Base-by-base conservation (phyloP, 2,329 filamentous ascomycete species). In the Claviceps pusilla region DNA sequence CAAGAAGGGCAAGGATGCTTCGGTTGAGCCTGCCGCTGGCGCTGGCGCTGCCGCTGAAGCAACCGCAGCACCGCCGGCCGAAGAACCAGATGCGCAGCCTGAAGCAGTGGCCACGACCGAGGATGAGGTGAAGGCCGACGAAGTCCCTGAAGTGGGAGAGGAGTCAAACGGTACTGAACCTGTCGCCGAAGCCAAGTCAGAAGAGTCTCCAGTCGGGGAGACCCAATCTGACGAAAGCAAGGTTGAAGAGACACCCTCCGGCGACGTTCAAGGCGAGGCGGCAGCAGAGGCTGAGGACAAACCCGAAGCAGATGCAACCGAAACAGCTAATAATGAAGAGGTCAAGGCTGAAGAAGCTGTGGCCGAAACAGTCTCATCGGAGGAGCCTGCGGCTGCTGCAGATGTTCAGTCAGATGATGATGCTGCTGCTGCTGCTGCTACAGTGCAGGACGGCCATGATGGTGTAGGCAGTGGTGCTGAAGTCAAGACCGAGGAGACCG, bases 1-100 rank as follows among this genome's bases (percentile, higher is more conserved):
- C n/a, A 59, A 62, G 47, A 55, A 58, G 41, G 57, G 31, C 14
- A 58, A 58, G 31, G 31, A 11, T 19, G 46, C 29, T 7, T 29
- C 41, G 29, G 47, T 33, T n/a, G 52, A 24, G 7, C n/a, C 46
- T 19, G 19, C 47, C 1, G 14, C 54, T 7, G 42, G 16, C n/a
- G 43, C 41, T 5, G 11, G 11, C 1, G 14, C 54, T 7, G 42
- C 24, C n/a, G 43, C 41, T 5, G 11, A 19, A 29, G 42, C n/a
- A 29, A n/a, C 24, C 24, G 24, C 10, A 4, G 19, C 14, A 3
- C 10, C n/a, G 16, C 2, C 16, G 5, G 10, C 29, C 35, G 28
- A n/a, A 47, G 11, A 41, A 56, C 54, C 53, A 45, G 48, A 48
- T 42, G 10, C 53, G 10, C 41, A 55, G 54, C 19, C 54, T 42